Conservation (phyloP, 2,329 filamentous ascomycete genomes). For the Fusarium sp. region DNA sequence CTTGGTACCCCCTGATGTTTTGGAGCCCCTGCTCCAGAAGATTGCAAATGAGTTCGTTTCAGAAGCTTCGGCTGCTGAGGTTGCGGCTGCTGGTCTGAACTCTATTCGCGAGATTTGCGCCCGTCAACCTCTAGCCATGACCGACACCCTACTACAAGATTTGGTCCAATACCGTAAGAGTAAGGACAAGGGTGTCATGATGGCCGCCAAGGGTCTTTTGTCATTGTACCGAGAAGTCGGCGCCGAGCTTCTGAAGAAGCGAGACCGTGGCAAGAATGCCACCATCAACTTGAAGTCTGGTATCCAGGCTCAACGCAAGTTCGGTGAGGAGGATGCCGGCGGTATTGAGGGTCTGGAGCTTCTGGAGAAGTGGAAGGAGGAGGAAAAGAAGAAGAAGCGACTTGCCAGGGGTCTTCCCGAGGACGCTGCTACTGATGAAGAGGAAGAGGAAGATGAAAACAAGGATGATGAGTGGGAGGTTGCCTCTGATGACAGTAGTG, state of each 20-base stretch:
- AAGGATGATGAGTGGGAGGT: constrained; percentile 72
- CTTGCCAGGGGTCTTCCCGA: constrained; percentile 77
- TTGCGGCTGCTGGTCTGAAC: constrained; percentile 92
- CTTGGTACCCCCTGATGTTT: constrained; percentile 89
- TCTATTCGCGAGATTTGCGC: constrained; percentile 95
- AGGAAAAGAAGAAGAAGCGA: constrained; percentile 81
- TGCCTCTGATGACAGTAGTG: constrained; percentile 70
- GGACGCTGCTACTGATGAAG: constrained; percentile 70
- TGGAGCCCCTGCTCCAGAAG: constrained; percentile 92
- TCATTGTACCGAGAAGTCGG: constrained; percentile 92
- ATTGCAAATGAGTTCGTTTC: constrained; percentile 99
- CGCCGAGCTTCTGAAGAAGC: constrained; percentile 88
- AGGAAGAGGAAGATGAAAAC: constrained; percentile 70
- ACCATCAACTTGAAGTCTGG: constrained; percentile 84
- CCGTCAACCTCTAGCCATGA: constrained; percentile 95
- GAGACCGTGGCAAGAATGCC: constrained; percentile 91
- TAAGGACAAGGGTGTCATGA: constrained; percentile 99
- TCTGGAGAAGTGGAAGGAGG: constrained; percentile 92
- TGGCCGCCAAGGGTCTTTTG: constrained; percentile 94
- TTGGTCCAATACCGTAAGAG: constrained; percentile 95
- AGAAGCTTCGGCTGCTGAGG: constrained; percentile 90
- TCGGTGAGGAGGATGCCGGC: constrained; percentile 83
- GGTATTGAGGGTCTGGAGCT: constrained; percentile 93
- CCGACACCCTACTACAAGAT: constrained; percentile 94
- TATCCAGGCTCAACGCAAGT: constrained; percentile 80